Conservation (phyloP, 345 rosid genomes). For the Melaleuca alternifolia region DNA sequence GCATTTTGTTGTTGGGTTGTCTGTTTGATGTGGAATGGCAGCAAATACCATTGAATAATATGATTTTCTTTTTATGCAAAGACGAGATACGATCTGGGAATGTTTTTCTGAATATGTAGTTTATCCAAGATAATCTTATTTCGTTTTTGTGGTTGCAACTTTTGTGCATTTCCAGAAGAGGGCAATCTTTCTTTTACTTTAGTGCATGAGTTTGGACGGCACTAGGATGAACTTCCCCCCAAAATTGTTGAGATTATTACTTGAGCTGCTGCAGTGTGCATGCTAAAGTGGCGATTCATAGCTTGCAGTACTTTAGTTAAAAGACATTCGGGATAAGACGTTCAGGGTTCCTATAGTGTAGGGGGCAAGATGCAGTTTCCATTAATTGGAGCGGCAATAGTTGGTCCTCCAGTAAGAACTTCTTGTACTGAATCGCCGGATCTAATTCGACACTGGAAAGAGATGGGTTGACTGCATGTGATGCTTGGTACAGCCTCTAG, state of each 20-base stretch:
- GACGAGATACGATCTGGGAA: neutral
- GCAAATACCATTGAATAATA: neutral
- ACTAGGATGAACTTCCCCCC: neutral
- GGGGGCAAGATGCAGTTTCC: neutral
- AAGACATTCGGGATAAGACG: neutral
- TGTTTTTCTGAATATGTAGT: neutral
- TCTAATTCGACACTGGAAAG: neutral
- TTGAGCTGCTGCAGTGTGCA: neutral
- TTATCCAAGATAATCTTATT: neutral
- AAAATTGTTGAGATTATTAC: neutral
- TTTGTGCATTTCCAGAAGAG: neutral
- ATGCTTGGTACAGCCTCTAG: neutral
- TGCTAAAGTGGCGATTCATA: neutral
- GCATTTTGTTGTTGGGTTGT: neutral
- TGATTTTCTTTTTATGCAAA: neutral
- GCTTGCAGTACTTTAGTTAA: neutral
- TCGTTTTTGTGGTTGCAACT: neutral
- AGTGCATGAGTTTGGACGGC: neutral
- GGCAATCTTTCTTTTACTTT: neutral
- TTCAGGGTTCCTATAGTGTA: neutral
- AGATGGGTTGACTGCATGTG: neutral
- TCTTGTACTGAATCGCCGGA: neutral
- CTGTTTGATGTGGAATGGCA: neutral
- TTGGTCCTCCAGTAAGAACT: neutral
- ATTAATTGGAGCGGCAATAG: neutral